Conservation (phyloP, 306 rosid species). For the Quercus glauca region DNA sequence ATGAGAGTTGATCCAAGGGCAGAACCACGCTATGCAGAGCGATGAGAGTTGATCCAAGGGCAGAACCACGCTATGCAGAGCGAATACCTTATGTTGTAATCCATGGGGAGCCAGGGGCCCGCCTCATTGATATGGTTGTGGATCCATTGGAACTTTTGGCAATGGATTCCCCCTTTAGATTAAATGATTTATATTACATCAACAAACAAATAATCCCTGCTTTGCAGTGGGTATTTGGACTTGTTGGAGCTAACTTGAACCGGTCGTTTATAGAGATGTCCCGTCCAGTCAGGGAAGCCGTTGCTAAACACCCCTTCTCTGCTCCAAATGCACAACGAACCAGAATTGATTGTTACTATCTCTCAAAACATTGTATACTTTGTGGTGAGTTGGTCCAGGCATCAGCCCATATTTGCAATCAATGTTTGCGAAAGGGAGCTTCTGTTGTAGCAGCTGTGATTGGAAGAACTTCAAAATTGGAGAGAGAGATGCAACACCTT, state of each 20-base stretch:
- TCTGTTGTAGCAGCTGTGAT: too few relatives aligned
- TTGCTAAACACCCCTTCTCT: constrained; percentile 41
- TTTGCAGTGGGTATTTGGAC: constrained; percentile 82
- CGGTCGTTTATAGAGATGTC: constrained; percentile 89
- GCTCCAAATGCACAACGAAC: constrained; percentile 60
- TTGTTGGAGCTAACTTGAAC: constrained; percentile 77
- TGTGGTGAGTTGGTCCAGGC: constrained; percentile 83
- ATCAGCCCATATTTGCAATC: too few relatives aligned
- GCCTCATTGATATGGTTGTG: too few relatives aligned
- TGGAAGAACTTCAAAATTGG: too few relatives aligned
- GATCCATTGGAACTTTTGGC: too few relatives aligned
- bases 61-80: constrained; percentile 91
- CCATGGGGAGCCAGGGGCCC: too few relatives aligned
- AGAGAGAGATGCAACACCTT: too few relatives aligned
- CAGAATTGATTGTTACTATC: constrained; percentile 86
- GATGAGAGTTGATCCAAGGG: constrained; percentile 80
- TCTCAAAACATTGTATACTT: constrained; percentile 82
- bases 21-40: constrained; percentile 94
- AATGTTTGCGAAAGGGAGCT: too few relatives aligned
- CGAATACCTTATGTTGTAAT: too few relatives aligned
- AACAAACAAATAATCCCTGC: constrained; percentile 93
- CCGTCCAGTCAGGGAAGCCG: constrained; percentile 67
- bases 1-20: constrained; percentile 86
- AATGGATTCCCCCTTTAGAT: too few relatives aligned
- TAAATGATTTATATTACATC: constrained; percentile 84